Evolutionary conservation across 164 flowering plant species (phyloP), one percentile per base, ranked within the genome.

Genomic region (Vitis labrusca): DNA sequence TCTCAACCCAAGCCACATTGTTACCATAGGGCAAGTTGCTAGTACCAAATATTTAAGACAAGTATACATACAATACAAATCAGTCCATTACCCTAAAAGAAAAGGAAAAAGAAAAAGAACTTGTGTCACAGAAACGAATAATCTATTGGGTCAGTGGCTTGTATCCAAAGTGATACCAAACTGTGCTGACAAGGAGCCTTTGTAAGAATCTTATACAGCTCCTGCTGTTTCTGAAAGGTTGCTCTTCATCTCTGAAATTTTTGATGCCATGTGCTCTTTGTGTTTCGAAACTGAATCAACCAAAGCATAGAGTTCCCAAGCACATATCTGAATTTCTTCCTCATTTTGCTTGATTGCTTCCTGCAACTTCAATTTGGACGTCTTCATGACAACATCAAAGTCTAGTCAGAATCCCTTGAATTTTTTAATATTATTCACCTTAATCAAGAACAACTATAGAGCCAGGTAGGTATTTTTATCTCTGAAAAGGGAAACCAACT

Each of bases 271-370:
- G 59, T 74, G 58, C 69, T 95, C 99, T 74, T 95, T 91, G 75
- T 80, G 77, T 71, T 81, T 82, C 44, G 96, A 83, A 49, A 91
- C 83, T 9, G 84, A 67, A 77, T 95, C 96, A 48, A 90, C 73
- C 78, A 91, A 30, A 6, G 74, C 67, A 61, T 90, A 80, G 59
- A 91, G 88, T 67, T 89, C 90, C 56, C 63, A 50, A 57, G 88
- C 93, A 71, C 88, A 81, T 68, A 62, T 44, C 69, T 89, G 91
- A 50, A 79, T 77, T 78, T 86, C 92, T 65, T 86, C 88, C 53
- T 90, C 91, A 59, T 74, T 80, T 75, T 79, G 84, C 63, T 53
- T 73, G 15, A 70, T 73, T 58, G 77, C 80, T 75, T 87, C 90
- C 70, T 91, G 82, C 78, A 84, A 74, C 79, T 78, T 81, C 55